Evolutionary conservation across 768 basidiomycete genomes (phyloP), one percentile per base, ranked within the genome.

Genomic region (Termitomyces heimii): DNA sequence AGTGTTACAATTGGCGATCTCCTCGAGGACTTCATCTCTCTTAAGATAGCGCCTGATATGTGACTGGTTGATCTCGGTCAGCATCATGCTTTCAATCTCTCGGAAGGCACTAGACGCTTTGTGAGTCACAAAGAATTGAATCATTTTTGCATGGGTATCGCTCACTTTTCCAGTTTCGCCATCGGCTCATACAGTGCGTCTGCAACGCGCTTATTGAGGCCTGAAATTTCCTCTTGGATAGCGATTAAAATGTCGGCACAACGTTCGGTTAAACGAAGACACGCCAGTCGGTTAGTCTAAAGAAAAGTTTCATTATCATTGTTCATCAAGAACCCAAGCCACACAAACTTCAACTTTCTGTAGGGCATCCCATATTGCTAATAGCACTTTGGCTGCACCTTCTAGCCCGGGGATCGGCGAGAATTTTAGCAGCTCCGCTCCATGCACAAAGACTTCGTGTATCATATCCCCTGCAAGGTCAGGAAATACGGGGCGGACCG

Each of bases 21-120:
- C 78, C 9, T 73, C 68, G 26, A 76, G 65, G 32, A 84, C 83
- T 57, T 92, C 88, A 31, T 89, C 85, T 35, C 87, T 80, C 65
- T 83, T 83, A 28, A 93, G 74, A 65, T 88, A 92, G 8, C 88
- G 78, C 68, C 88, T 87, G 62, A 90, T 67, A 71, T 88, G 89
- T 0, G 89, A 83, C 8, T 87, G 73, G 40, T 80, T 71, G n/a
- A 76, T 73, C 59, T 87, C 82, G 57, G 80, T 82, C 53, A 75
- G 63, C 45, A 89, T 75, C 60, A 89, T 79, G 3, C 62, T 57
- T 32, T 74, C 68, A 4, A 88, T 76, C 13, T 70, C 55, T 8
- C 57, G 55, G 62, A 81, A 83, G 0, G 80, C 65, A n/a, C 75
- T 77, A 37, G 26, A 31, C 18, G 37, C 24, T 45, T 22, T 24